A percentile compares a stretch with the other conserved stretches of the same genome.
These are phyloP conservation scores for Panicum virgatum DNA, from an alignment of 202 grass and related monocot species.

Conservation along the genomic window DNA sequence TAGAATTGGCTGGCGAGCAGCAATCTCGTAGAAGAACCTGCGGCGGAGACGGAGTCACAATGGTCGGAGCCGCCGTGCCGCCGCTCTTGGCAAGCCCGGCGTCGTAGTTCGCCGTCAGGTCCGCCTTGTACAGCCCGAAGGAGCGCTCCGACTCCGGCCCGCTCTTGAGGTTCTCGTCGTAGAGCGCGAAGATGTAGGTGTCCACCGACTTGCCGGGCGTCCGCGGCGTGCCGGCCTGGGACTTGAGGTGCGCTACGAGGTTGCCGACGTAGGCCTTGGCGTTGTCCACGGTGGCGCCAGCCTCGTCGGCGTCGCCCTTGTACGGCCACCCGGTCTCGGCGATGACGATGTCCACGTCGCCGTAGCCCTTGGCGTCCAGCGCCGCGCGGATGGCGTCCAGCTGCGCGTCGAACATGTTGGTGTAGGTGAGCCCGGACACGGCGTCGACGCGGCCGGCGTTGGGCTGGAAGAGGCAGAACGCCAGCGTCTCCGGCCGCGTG, in stretches of 20 bases:
- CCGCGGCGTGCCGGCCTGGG: constrained; percentile 70
- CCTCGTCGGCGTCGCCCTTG: constrained; percentile 75
- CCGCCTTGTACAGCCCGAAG: constrained; percentile 78
- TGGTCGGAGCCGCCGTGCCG: constrained; percentile 27
- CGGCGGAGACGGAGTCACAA: constrained; percentile 20
- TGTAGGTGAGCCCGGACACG: constrained; percentile 71
- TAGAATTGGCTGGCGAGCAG: neutral
- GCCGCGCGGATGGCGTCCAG: constrained; percentile 81
- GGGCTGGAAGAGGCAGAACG: constrained; percentile 96
- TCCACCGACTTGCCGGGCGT: constrained; percentile 86
- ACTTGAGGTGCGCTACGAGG: constrained; percentile 79
- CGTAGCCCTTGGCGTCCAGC: constrained; percentile 71
- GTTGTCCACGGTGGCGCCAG: constrained; percentile 76
- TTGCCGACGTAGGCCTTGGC: constrained; percentile 81
- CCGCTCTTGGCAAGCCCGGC: constrained; percentile 51
- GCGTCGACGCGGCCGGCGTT: constrained; percentile 77
- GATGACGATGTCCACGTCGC: constrained; percentile 73
- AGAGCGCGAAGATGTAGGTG: constrained; percentile 93
- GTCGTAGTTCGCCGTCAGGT: constrained; percentile 83
- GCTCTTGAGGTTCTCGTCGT: constrained; percentile 96
- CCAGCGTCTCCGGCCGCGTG: constrained; percentile 84
- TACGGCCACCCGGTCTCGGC: constrained; percentile 98
- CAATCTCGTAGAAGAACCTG: constrained; percentile 45
- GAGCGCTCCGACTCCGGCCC: constrained; percentile 80
- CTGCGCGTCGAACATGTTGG: constrained; percentile 99